These are phyloP conservation scores for Debaryomyces castellii DNA, from an alignment of 805 yeast genomes.

Conservation along the genomic window DNA sequence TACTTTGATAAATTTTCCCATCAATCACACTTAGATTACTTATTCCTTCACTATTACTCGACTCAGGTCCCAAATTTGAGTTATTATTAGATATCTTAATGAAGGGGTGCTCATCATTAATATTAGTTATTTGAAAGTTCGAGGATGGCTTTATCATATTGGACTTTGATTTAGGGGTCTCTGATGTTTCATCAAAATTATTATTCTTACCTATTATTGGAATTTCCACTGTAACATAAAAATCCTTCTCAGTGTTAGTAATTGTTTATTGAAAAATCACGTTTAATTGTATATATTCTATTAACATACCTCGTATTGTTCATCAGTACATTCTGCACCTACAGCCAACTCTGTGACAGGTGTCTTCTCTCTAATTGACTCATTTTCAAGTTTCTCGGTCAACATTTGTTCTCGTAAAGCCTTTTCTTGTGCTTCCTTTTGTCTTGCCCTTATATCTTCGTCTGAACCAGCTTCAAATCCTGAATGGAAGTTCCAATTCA, in stretches of 20 bases:
- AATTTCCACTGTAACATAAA: constrained; percentile 33
- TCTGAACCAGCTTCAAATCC: constrained; percentile 87
- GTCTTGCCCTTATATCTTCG: constrained; percentile 70
- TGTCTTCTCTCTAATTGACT: constrained; percentile 13
- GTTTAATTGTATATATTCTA: constrained; percentile 7
- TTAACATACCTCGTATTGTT: constrained; percentile 25
- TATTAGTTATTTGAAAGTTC: constrained; percentile 36
- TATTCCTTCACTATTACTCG: constrained; percentile 13
- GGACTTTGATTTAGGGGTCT: constrained; percentile 10
- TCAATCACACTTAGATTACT: constrained; percentile 34
- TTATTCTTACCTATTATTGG: constrained; percentile 20
- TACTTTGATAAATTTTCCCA: constrained; percentile 63
- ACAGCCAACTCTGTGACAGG: constrained; percentile 16
- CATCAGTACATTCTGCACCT: constrained; percentile 13
- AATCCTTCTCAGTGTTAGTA: constrained; percentile 29
- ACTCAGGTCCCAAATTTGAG: constrained; percentile 9
- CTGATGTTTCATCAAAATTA: constrained; percentile 7
- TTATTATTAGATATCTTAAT: constrained; percentile 36
- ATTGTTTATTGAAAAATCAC: constrained; percentile 7
- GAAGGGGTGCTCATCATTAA: constrained; percentile 32
- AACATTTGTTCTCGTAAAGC: constrained; percentile 39
- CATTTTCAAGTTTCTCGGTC: constrained; percentile 53
- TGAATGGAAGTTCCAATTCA: constrained; percentile 84
- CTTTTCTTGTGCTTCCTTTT: constrained; percentile 11
- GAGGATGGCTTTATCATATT: constrained; percentile 40